Conservation (phyloP, 768 basidiomycete species). For the Mycena filopes region DNA sequence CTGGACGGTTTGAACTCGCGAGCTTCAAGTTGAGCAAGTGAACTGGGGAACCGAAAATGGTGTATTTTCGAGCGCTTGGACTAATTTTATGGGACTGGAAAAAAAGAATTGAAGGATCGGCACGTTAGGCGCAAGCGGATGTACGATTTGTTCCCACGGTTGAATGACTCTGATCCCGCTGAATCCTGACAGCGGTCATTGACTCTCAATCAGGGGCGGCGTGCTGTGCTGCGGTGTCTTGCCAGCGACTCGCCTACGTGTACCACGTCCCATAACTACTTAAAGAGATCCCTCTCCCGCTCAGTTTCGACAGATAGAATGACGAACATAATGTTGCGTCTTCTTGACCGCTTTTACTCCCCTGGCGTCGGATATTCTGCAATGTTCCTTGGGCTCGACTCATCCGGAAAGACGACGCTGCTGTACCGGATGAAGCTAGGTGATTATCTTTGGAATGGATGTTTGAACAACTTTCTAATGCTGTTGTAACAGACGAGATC, state of each 20-base stretch:
- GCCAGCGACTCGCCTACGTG: slow-evolving; percentile 7
- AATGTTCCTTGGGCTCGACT: slow-evolving; percentile 49
- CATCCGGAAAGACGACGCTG: slow-evolving; percentile 59
- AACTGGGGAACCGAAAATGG: no score
- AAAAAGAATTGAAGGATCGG: no score
- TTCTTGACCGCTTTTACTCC: slow-evolving; percentile 45
- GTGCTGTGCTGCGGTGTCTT: no score
- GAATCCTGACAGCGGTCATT: no score
- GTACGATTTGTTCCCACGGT: no score
- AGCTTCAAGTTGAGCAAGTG: no score
- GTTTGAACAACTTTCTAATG: not conserved
- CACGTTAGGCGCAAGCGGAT: no score
- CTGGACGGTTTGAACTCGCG: no score
- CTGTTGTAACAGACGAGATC: slow-evolving; percentile 41
- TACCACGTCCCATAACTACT: slow-evolving; percentile 2
- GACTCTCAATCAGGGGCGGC: no score
- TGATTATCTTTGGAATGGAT: not conserved
- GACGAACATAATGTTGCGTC: slow-evolving; percentile 35
- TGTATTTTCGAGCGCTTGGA: no score
- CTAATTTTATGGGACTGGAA: no score
- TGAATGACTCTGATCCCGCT: no score
- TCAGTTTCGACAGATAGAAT: not conserved
- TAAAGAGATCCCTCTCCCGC: not conserved
- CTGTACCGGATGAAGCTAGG: slow-evolving; percentile 56
- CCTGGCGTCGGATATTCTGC: slow-evolving; percentile 29